Conservation (phyloP, 2,329 filamentous ascomycete species). For the Tolypocladium ovalisporum region DNA sequence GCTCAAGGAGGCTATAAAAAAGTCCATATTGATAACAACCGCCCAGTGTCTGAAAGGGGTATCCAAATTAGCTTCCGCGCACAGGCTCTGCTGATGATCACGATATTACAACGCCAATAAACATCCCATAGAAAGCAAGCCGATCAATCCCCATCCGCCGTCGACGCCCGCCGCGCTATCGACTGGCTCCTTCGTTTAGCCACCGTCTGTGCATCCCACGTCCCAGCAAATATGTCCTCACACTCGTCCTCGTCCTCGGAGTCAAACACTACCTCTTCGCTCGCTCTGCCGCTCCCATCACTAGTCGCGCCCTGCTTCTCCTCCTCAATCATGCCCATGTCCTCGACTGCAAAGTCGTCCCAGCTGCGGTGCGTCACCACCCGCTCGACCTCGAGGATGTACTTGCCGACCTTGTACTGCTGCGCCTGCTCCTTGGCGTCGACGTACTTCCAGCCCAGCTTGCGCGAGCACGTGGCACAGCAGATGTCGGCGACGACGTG, state of each 20-base stretch:
- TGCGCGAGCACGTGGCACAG: constrained; percentile 43
- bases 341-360: constrained; percentile 24
- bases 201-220: constrained; percentile 45
- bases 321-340: constrained; percentile 3
- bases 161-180: constrained; percentile 12
- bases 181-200: constrained; percentile 33
- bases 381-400: constrained; percentile 52
- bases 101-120: neutral
- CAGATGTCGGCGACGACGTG: constrained; percentile 55
- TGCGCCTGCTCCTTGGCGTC: constrained; percentile 48
- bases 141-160: neutral
- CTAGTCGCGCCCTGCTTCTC: constrained; percentile 4
- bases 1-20: neutral
- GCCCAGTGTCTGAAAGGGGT: neutral
- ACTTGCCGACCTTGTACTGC: constrained; percentile 59
- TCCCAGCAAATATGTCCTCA: constrained; percentile 52
- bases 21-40: neutral
- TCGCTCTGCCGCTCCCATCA: neutral
- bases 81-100: neutral
- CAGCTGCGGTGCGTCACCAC: constrained; percentile 41
- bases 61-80: neutral
- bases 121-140: neutral
- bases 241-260: constrained; percentile 57
- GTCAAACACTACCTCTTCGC: constrained; percentile 41
- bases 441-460: constrained; percentile 59